Conservation (phyloP, 371 early-diverging fungal species). For the Ordospora pajunii region DNA sequence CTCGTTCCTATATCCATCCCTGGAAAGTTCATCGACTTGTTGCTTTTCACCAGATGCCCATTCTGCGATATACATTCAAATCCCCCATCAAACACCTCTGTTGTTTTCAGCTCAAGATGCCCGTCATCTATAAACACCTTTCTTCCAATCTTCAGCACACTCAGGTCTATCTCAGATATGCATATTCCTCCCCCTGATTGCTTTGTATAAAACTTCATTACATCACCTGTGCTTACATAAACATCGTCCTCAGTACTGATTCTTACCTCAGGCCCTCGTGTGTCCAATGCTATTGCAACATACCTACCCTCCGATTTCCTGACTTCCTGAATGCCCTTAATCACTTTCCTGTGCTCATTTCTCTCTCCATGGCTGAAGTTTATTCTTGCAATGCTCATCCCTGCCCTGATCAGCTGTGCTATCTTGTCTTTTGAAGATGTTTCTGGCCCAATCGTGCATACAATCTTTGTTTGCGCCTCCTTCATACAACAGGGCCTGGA, state of each 20-base stretch:
- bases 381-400: slow-evolving; percentile 83
- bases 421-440: slow-evolving; percentile 51
- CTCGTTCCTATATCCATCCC: slow-evolving; percentile 74
- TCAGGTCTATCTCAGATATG: slow-evolving; percentile 74
- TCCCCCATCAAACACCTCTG: slow-evolving; percentile 53
- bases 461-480: slow-evolving; percentile 49
- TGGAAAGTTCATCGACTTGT: slow-evolving; percentile 80
- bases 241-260: slow-evolving; percentile 23
- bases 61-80: slow-evolving; percentile 67
- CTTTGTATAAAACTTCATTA: slow-evolving; percentile 26
- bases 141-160: slow-evolving; percentile 70
- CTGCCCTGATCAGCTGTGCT: slow-evolving; percentile 63
- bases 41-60: slow-evolving; percentile 67
- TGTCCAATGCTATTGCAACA: slow-evolving; percentile 64
- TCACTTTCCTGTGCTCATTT: slow-evolving; percentile 55
- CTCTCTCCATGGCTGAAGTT: slow-evolving; percentile 65
- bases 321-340: slow-evolving; percentile 54
- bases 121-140: slow-evolving; percentile 70
- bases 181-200: slow-evolving; percentile 62
- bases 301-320: slow-evolving; percentile 66
- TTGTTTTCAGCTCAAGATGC: slow-evolving; percentile 62
- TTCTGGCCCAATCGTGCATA: slow-evolving; percentile 56
- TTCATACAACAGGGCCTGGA: not conserved
- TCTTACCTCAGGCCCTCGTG: slow-evolving; percentile 64
- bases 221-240: slow-evolving; percentile 59